Base-by-base conservation (phyloP, 805 yeast species). In the Pichia cephalocereana region DNA sequence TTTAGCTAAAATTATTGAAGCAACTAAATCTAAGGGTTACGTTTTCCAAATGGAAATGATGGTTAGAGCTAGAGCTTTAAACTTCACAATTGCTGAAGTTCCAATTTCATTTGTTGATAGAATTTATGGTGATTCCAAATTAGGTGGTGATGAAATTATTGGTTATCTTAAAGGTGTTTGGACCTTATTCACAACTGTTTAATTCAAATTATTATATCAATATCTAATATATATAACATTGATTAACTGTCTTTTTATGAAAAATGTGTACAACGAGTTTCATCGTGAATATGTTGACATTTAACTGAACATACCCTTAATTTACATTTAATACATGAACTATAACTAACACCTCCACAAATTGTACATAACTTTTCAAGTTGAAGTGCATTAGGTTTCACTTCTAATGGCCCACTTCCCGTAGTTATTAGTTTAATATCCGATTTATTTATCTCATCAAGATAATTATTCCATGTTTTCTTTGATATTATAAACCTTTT, bases 31-130 rank as follows among this genome's bases (percentile, higher is more conserved):
- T 37, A 83, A 84, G 68, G 91, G 91, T 45, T 83, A 84, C 58
- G 91, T 84, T 40, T 83, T 83, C 77, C 91, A 83, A 69, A 83
- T 83, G 91, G 91, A 83, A 67, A 83, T 83, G 89, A 82, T 83
- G 79, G 91, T 83, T 26, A 77, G 91, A 56, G 91, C 91, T 39
- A 75, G 86, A 61, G 71, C 82, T n/a, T 67, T 81, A 62, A 83
- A 82, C n/a, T 81, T 75, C 67, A 71, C 77, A 17, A 82, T 83
- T 56, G 90, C 84, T 31, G 91, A 83, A 63, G 89, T 83, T 32
- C 90, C 90, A 44, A 83, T 83, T 56, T 75, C 80, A 52, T 83
- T 84, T 59, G 91, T 83, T 39, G 91, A 83, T 66, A 75, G 91
- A 64, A 70, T 83, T 51, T 83, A 83, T 57, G 91, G 91, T 43